Percentiles rank a stretch among this genome's conserved stretches.
phyloP scores from a whole-genome alignment of 2,329 filamentous ascomycete species.

The Periglandula ipomoeae region DNA sequence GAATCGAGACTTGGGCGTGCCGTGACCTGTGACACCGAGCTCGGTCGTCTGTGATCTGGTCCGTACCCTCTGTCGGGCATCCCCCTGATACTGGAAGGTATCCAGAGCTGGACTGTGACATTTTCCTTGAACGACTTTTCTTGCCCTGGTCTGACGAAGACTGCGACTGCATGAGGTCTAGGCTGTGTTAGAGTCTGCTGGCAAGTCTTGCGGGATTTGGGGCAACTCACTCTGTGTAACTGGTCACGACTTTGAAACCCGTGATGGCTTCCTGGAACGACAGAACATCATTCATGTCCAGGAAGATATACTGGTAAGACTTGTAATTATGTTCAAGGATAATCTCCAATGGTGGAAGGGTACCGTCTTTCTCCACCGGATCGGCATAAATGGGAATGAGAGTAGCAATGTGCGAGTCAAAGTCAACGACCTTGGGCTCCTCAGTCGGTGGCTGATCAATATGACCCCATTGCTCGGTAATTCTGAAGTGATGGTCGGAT shows the following conservation, averaged over 20 bases:
- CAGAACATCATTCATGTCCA: slow-evolving; percentile 11
- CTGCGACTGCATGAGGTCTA: neutral
- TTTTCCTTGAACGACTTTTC: neutral
- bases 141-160: neutral
- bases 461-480: neutral
- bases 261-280: slow-evolving; percentile 18
- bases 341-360: slow-evolving; percentile 11
- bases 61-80: neutral
- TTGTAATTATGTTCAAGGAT: slow-evolving; percentile 15
- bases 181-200: neutral
- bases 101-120: neutral
- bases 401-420: slow-evolving; percentile 10
- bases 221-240: neutral
- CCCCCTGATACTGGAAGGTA: neutral
- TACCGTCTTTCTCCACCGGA: slow-evolving; percentile 5
- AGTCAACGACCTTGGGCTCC: slow-evolving; percentile 3
- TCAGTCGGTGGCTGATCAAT: neutral
- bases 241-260: slow-evolving; percentile 13
- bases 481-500: neutral
- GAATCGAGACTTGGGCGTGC: neutral
- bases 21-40: neutral
- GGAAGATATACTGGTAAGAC: slow-evolving; percentile 13
- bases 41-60: neutral
- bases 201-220: slow-evolving; percentile 11
- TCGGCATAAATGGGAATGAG: slow-evolving; percentile 15